Evolutionary conservation across 805 yeast species (phyloP).

Genomic region (Martiniozyma abietophila): DNA sequence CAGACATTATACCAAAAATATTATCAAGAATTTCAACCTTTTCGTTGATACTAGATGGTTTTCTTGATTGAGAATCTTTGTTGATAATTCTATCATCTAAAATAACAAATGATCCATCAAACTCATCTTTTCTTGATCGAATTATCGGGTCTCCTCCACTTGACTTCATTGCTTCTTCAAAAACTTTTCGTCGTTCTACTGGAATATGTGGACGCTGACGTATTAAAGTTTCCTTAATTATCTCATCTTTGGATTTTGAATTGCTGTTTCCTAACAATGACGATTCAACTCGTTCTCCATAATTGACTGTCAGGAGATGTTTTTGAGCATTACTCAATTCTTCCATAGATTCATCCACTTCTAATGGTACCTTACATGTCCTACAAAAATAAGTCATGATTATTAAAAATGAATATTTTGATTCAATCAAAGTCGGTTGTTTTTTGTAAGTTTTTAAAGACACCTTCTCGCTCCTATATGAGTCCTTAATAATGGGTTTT

Average conservation of each 20-base stretch:
- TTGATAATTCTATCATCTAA: constrained; percentile 8
- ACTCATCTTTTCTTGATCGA: constrained; percentile 5
- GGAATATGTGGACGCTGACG: constrained; percentile 29
- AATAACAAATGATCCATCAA: constrained; percentile 11
- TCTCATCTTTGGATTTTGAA: constrained; percentile 6
- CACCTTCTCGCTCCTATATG: too few species aligned
- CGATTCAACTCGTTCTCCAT: constrained; percentile 18
- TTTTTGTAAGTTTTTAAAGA: too few species aligned
- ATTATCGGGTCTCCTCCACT: constrained; percentile 19
- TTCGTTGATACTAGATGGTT: background rate
- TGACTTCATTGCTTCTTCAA: constrained; percentile 24
- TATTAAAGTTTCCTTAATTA: constrained; percentile 18
- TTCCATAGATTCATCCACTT: constrained; percentile 45
- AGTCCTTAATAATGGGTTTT: too few species aligned
- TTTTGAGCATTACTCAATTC: constrained; percentile 47
- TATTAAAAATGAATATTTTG: background rate
- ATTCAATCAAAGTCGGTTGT: too few species aligned
- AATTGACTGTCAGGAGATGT: constrained; percentile 35
- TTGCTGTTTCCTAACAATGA: background rate
- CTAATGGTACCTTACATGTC: constrained; percentile 50
- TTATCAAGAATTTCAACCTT: constrained; percentile 41
- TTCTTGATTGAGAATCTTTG: background rate
- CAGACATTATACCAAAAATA: constrained; percentile 65
- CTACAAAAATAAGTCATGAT: constrained; percentile 39
- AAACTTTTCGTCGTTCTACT: constrained; percentile 29